Evolutionary conservation across 805 yeast species (phyloP).

Genomic region (Scheffersomyces stipitis): DNA sequence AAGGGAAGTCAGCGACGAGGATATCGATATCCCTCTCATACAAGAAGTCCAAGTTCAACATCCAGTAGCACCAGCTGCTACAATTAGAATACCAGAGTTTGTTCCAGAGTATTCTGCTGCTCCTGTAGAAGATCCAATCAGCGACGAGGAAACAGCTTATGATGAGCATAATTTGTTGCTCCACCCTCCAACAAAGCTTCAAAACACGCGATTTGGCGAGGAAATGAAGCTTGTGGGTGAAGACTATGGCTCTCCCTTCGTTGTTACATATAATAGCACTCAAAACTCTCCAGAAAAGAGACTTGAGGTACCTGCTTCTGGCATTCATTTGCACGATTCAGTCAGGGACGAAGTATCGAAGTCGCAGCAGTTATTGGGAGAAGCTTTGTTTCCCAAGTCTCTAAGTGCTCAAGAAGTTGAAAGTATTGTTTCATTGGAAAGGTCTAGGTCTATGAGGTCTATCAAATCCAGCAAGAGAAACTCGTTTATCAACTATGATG

Average conservation of each 20-base stretch:
- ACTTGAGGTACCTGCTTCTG: neutral
- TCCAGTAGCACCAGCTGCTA: constrained; percentile 4
- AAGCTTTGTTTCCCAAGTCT: constrained; percentile 70
- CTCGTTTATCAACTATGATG: constrained; percentile 40
- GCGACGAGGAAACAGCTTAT: constrained; percentile 12
- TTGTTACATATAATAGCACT: constrained; percentile 15
- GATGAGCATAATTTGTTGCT: constrained; percentile 19
- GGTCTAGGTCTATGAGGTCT: constrained; percentile 61
- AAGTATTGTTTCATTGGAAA: constrained; percentile 69
- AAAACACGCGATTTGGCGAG: constrained; percentile 21
- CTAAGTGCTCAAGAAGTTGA: constrained; percentile 68
- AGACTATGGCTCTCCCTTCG: constrained; percentile 36
- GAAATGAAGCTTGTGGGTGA: constrained; percentile 20
- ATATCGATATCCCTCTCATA: constrained; percentile 18
- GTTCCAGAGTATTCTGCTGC: too few species aligned
- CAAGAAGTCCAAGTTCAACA: constrained; percentile 29
- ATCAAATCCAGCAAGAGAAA: constrained; percentile 36
- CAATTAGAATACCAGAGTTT: neutral
- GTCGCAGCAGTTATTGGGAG: constrained; percentile 31
- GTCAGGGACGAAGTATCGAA: neutral
- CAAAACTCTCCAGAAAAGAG: constrained; percentile 4
- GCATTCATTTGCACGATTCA: neutral
- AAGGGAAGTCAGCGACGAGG: constrained; percentile 2
- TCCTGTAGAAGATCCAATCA: constrained; percentile 2
- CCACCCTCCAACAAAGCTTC: constrained; percentile 25